phyloP scores from a whole-genome alignment of 306 rosid species.

The Senna siamea region DNA sequence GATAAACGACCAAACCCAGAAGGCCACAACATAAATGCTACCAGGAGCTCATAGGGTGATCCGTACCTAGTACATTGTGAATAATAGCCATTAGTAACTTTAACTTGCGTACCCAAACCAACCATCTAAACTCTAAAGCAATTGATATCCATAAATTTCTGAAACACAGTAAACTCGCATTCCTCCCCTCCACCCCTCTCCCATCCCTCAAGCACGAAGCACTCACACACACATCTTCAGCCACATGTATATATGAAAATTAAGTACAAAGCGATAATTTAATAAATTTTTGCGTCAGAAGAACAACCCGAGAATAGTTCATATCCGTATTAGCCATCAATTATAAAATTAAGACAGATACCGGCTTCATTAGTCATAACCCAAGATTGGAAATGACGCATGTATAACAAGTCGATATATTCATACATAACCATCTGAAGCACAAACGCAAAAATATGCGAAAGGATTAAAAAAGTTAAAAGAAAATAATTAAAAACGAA shows the following conservation, averaged over 20 bases:
- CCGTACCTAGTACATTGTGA: no score
- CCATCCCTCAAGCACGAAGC: neutral
- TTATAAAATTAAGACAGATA: constrained; percentile 25
- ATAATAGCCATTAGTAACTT: neutral
- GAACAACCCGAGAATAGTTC: neutral
- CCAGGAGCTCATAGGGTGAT: neutral
- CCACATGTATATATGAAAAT: neutral
- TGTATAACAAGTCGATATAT: neutral
- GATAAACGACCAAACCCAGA: neutral
- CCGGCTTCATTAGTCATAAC: neutral
- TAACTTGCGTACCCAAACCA: neutral
- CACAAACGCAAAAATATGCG: constrained; percentile 26
- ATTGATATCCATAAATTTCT: neutral
- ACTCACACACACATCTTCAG: neutral
- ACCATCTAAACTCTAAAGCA: neutral
- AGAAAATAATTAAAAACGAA: neutral
- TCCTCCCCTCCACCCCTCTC: neutral
- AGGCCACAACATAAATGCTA: constrained; percentile 4
- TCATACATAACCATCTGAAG: constrained; percentile 16
- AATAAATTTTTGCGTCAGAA: neutral
- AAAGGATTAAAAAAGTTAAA: neutral
- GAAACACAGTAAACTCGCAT: neutral
- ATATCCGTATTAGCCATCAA: neutral
- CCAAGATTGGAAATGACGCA: neutral
- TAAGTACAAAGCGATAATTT: neutral